Percentiles rank a stretch among this genome's conserved stretches.
Conservation (phyloP, 306 rosid species). For the Datisca glomerata region DNA sequence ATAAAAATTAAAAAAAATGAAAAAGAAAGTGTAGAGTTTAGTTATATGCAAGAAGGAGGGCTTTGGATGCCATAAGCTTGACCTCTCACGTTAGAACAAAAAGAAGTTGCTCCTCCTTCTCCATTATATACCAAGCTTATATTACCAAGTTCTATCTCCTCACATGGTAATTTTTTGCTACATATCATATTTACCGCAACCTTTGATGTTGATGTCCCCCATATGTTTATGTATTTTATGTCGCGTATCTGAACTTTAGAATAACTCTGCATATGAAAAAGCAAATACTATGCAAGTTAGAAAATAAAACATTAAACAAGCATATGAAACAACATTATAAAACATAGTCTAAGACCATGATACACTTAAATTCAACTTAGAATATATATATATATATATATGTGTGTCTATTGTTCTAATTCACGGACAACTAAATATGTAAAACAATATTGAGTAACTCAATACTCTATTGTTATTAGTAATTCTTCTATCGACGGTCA, state of each 20-base stretch:
- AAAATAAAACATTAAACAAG: background rate
- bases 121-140: conserved; percentile 6
- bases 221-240: conserved; percentile 12
- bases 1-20: too few species aligned
- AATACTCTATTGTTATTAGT: too few species aligned
- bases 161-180: conserved; percentile 14
- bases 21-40: too few species aligned
- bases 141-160: conserved; percentile 3
- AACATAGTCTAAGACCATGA: background rate
- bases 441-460: too few species aligned
- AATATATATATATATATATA: too few species aligned
- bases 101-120: background rate
- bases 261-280: conserved; percentile 1
- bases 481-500: too few species aligned
- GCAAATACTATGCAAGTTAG: background rate
- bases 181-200: conserved; percentile 9
- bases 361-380: too few species aligned
- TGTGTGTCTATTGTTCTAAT: too few species aligned
- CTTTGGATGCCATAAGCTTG: conserved; percentile 3
- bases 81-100: conserved; percentile 13
- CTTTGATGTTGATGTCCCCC: conserved; percentile 15
- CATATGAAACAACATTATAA: background rate
- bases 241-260: conserved; percentile 13
- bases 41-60: conserved; percentile 15
- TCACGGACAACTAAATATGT: too few species aligned